Evolutionary conservation across 1,139 yeast genomes (phyloP).

Genomic region (Petasospora fabianii): DNA sequence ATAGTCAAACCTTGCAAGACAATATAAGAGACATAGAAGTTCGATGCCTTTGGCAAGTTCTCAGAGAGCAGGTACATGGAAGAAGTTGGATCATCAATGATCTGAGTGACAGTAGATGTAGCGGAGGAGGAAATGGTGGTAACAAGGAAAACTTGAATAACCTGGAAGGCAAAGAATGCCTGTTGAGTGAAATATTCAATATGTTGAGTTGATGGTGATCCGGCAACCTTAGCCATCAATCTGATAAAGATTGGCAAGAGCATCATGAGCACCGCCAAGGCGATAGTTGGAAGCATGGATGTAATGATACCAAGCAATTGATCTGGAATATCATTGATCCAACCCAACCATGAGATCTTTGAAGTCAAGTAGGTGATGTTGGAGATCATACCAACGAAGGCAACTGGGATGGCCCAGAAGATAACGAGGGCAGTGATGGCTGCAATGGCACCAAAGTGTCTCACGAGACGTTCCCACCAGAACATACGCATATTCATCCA

Average conservation of each 20-base stretch:
- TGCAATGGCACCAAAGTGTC: slow-evolving; percentile 55
- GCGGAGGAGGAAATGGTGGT: slow-evolving; percentile 73
- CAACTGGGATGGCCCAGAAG: slow-evolving; percentile 94
- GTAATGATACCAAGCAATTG: slow-evolving; percentile 76
- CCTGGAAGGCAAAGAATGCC: slow-evolving; percentile 68
- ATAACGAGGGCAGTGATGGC: slow-evolving; percentile 62
- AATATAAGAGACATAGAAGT: slow-evolving; percentile 72
- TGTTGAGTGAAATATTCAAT: slow-evolving; percentile 73
- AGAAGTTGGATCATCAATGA: slow-evolving; percentile 57
- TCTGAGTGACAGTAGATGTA: slow-evolving; percentile 64
- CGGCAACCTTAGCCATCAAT: slow-evolving; percentile 61
- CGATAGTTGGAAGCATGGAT: slow-evolving; percentile 79
- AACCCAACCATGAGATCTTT: slow-evolving; percentile 64
- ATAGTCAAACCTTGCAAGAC: slow-evolving; percentile 80
- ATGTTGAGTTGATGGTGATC: slow-evolving; percentile 59
- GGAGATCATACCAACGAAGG: slow-evolving; percentile 90
- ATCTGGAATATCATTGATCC: slow-evolving; percentile 66
- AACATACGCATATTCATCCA: slow-evolving; percentile 83
- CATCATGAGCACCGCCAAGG: slow-evolving; percentile 79
- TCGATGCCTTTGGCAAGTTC: slow-evolving; percentile 85
- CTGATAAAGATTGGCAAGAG: slow-evolving; percentile 71
- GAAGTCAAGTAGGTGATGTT: slow-evolving; percentile 71
- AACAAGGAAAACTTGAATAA: slow-evolving; percentile 66
- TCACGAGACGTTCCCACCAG: slow-evolving; percentile 78
- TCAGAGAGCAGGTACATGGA: slow-evolving; percentile 70